These are phyloP conservation scores for Sclerotinia subarctica DNA, from an alignment of 2,329 filamentous ascomycete species.

Conservation along the genomic window DNA sequence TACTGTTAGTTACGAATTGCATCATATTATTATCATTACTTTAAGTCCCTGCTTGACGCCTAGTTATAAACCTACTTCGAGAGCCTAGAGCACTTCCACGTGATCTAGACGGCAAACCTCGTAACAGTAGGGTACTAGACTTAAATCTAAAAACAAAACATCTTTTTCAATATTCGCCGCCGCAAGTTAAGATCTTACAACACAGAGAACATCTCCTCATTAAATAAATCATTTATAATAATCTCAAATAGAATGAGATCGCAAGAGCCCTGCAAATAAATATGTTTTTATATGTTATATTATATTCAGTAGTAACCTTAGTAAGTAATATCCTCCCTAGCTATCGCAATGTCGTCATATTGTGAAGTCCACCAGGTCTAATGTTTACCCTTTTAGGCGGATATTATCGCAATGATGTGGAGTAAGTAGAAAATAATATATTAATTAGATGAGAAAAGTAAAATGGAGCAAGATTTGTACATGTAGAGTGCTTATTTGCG, in stretches of 20 bases:
- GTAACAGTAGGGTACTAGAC: no score
- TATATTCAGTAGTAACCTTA: neutral
- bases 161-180: no score
- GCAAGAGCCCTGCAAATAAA: slow-evolving; percentile 6
- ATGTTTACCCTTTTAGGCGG: neutral
- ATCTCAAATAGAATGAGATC: neutral
- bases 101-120: no score
- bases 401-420: neutral
- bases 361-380: neutral
- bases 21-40: no score
- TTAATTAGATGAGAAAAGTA: neutral
- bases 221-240: no score
- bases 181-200: no score
- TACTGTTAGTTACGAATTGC: no score
- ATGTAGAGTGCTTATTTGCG: neutral
- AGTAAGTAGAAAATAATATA: neutral
- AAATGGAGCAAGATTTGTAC: neutral
- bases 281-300: neutral
- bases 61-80: no score
- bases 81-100: no score
- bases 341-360: neutral
- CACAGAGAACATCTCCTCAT: no score
- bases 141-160: no score
- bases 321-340: neutral
- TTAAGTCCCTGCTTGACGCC: no score